Conservation (phyloP, 352 stramenopile genomes). For the Pythium coloratum region DNA sequence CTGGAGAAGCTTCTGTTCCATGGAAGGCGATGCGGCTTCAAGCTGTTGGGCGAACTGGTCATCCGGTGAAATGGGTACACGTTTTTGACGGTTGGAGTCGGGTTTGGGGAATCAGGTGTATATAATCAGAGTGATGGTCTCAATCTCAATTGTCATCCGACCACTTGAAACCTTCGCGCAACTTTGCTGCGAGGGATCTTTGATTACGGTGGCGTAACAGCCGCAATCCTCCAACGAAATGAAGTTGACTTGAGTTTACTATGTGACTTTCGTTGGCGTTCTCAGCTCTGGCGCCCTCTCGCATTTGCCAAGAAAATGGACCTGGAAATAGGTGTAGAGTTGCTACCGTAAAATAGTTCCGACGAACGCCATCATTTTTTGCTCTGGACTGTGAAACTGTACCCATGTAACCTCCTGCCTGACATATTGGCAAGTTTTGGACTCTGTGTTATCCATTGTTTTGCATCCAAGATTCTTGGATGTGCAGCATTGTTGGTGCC, state of each 20-base stretch:
- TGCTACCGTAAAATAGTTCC: too few relatives aligned
- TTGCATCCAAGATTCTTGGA: not conserved
- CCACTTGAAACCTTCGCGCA: not conserved
- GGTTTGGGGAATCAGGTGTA: not conserved
- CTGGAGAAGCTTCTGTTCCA: not conserved
- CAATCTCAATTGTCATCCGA: not conserved
- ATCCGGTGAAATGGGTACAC: not conserved
- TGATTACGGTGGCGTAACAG: not conserved
- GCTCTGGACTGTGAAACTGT: too few relatives aligned
- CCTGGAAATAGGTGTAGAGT: too few relatives aligned
- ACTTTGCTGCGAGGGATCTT: not conserved
- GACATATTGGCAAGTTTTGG: not conserved
- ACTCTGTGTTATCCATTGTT: not conserved
- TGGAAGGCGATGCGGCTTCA: not conserved
- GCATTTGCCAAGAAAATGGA: not conserved
- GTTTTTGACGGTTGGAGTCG: not conserved
- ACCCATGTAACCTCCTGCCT: too few relatives aligned
- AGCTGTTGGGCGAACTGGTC: not conserved
- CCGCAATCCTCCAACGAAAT: not conserved
- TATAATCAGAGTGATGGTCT: conserved; percentile 1
- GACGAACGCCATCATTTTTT: too few relatives aligned
- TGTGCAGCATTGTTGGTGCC: not conserved
- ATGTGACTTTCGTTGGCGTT: not conserved
- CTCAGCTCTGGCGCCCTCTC: not conserved
- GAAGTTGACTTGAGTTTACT: not conserved